Evolutionary conservation across 108 stramenopile genomes (phyloP).

Genomic region (Nannochloropsis gaditana): DNA sequence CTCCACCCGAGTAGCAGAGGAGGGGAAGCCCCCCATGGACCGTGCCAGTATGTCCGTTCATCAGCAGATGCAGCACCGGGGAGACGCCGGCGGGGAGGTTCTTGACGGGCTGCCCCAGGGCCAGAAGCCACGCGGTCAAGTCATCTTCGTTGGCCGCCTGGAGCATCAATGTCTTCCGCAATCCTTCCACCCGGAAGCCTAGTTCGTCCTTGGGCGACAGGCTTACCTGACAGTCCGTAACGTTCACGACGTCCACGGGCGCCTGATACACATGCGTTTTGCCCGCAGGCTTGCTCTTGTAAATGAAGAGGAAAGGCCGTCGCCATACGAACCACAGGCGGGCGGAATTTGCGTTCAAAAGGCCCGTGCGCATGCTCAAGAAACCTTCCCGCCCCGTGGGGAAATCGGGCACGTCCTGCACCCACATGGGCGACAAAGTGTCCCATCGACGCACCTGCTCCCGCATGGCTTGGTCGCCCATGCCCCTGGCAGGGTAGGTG

Average conservation of each 20-base stretch:
- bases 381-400: background rate
- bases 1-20: background rate
- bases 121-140: background rate
- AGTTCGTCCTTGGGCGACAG: background rate
- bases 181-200: background rate
- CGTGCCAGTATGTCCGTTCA: background rate
- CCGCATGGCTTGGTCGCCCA: background rate
- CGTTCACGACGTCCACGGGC: background rate
- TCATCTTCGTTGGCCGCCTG: background rate
- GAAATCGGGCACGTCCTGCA: constrained; percentile 8
- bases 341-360: background rate
- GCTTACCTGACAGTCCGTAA: background rate
- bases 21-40: background rate
- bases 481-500: background rate
- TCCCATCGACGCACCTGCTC: background rate
- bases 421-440: background rate
- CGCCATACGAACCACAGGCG: constrained; percentile 12
- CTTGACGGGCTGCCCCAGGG: background rate
- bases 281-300: background rate
- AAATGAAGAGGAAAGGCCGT: background rate
- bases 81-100: background rate
- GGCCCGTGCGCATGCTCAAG: constrained; percentile 13
- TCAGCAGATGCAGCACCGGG: background rate
- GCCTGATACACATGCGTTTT: background rate
- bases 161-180: background rate